phyloP scores from a whole-genome alignment of 257 asterid species.

The Ilex aquifolium region DNA sequence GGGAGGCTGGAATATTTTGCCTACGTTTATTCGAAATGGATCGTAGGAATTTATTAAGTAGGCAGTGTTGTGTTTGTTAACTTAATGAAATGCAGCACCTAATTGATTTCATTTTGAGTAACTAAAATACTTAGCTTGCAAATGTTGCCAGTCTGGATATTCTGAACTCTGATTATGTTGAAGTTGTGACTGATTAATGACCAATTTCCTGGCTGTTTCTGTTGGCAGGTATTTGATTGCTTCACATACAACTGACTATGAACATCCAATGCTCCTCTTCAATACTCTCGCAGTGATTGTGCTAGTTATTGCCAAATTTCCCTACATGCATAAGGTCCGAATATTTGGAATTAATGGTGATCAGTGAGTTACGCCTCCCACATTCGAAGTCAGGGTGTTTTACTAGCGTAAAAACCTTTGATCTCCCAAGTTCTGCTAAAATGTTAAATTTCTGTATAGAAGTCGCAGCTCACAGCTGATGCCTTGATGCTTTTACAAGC shows the following conservation, averaged over 20 bases:
- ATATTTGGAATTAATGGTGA: slow-evolving; percentile 82
- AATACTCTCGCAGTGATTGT: slow-evolving; percentile 71
- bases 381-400: neutral
- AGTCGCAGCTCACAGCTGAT: slow-evolving; percentile 22
- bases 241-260: slow-evolving; percentile 82
- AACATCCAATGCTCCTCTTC: slow-evolving; percentile 72
- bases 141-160: no score
- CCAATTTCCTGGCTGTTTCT: neutral
- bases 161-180: neutral
- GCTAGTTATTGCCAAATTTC: slow-evolving; percentile 79
- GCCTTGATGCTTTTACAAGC: slow-evolving; percentile 22
- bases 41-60: no score
- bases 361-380: slow-evolving; percentile 28
- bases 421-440: slow-evolving; percentile 19
- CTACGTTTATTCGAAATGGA: no score
- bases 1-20: no score
- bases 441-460: slow-evolving; percentile 35
- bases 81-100: no score
- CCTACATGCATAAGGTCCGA: slow-evolving; percentile 89
- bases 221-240: slow-evolving; percentile 75
- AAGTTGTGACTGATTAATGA: neutral
- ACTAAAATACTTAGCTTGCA: no score
- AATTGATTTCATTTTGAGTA: no score
- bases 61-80: no score
- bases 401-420: slow-evolving; percentile 14